phyloP scores from a whole-genome alignment of 2,329 filamentous ascomycete genomes.

The Chrysoporthe puriensis region DNA sequence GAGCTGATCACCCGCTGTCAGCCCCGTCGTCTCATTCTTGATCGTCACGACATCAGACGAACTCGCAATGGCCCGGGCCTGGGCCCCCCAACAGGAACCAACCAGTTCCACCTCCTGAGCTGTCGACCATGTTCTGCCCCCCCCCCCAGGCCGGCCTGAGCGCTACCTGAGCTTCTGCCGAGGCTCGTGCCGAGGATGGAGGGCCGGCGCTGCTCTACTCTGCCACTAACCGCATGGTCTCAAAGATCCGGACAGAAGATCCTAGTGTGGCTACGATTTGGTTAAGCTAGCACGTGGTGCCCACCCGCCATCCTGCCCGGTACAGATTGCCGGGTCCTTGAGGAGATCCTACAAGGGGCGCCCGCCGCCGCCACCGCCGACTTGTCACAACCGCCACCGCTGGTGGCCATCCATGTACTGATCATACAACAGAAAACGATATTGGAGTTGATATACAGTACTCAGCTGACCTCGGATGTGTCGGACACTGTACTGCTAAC shows the following conservation, averaged over 20 bases:
- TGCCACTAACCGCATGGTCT: neutral
- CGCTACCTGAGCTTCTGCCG: neutral
- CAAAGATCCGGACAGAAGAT: neutral
- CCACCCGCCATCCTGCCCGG: neutral
- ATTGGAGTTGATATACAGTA: neutral
- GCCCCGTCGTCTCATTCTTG: neutral
- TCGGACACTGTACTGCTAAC: constrained; percentile 8
- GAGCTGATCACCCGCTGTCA: neutral
- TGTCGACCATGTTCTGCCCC: neutral
- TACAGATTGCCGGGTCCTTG: neutral
- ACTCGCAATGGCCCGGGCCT: neutral
- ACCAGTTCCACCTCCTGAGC: neutral
- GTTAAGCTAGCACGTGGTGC: neutral
- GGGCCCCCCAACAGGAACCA: neutral
- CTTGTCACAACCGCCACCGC: neutral
- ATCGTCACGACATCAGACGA: constrained; percentile 1
- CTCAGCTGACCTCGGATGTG: neutral
- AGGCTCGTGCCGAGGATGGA: neutral
- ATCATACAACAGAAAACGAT: neutral
- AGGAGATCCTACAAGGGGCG: neutral
- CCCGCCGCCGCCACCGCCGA: neutral
- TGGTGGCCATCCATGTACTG: neutral
- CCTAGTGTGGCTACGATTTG: neutral
- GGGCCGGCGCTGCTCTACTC: neutral
- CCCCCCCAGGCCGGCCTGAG: no score